Conservation (phyloP, 352 stramenopile genomes). For the Pythium sp. region DNA sequence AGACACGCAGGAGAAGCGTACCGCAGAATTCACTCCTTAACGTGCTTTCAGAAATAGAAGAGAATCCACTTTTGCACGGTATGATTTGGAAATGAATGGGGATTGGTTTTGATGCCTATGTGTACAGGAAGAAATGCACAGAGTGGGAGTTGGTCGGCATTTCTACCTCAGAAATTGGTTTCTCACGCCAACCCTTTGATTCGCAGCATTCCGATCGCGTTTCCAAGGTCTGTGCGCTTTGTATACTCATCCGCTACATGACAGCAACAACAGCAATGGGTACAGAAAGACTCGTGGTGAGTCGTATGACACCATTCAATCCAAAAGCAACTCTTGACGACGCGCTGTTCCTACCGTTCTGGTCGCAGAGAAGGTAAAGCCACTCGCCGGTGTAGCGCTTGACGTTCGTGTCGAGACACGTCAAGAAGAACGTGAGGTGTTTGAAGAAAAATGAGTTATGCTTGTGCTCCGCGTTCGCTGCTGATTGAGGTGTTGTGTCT, state of each 20-base stretch:
- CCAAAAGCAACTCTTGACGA: neutral
- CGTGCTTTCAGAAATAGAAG: slow-evolving; percentile 6
- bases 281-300: slow-evolving; percentile 12
- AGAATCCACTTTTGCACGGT: neutral
- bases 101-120: neutral
- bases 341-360: slow-evolving; percentile 49
- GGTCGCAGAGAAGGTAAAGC: slow-evolving; percentile 67
- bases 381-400: slow-evolving; percentile 68
- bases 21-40: slow-evolving; percentile 11
- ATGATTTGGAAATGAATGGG: neutral
- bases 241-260: slow-evolving; percentile 73
- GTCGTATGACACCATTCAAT: neutral
- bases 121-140: neutral
- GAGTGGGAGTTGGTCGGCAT: neutral
- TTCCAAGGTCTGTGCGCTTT: slow-evolving; percentile 60
- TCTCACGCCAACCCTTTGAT: slow-evolving; percentile 57
- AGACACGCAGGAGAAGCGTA: neutral
- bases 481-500: neutral
- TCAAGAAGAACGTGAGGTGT: slow-evolving; percentile 70
- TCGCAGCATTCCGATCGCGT: slow-evolving; percentile 70
- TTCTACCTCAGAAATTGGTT: neutral
- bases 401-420: slow-evolving; percentile 65
- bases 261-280: neutral
- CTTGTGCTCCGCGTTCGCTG: neutral
- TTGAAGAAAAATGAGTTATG: slow-evolving; percentile 42